Conservation (phyloP, 73 alveolate genomes). For the Paramecium pentaurelia region DNA sequence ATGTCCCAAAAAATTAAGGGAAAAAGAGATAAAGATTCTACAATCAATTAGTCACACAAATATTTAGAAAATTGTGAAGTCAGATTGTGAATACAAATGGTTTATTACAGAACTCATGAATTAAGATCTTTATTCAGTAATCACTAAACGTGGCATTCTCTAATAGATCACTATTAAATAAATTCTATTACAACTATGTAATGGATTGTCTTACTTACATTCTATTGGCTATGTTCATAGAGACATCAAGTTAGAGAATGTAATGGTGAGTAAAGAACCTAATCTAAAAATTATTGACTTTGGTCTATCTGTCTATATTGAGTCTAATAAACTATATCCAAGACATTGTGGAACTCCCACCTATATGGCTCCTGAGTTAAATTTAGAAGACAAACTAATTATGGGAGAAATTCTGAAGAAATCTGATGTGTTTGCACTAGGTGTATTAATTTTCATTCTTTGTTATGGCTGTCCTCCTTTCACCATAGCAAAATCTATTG, state of each 20-base stretch:
- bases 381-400: not conserved
- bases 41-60: not conserved
- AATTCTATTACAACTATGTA: not conserved
- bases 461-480: conserved; percentile 59
- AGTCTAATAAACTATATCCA: not conserved
- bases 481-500: not conserved
- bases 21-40: not conserved
- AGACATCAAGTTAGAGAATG: conserved; percentile 88
- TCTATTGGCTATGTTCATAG: conserved; percentile 64
- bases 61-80: not conserved
- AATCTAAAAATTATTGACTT: conserved; percentile 25
- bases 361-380: conserved; percentile 57
- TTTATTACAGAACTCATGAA: not conserved
- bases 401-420: not conserved
- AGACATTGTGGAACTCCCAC: conserved; percentile 47
- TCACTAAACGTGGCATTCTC: not conserved
- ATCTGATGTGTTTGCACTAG: conserved; percentile 54
- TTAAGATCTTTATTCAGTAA: not conserved
- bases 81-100: not conserved
- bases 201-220: not conserved
- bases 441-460: conserved; percentile 45
- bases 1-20: not conserved
- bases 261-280: conserved; percentile 49
- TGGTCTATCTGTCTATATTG: conserved; percentile 47
- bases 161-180: not conserved